Percentiles rank a stretch among this genome's conserved stretches.
Conservation (phyloP, 305 asterid genomes). For the Fraxinus xanthoxyloides region DNA sequence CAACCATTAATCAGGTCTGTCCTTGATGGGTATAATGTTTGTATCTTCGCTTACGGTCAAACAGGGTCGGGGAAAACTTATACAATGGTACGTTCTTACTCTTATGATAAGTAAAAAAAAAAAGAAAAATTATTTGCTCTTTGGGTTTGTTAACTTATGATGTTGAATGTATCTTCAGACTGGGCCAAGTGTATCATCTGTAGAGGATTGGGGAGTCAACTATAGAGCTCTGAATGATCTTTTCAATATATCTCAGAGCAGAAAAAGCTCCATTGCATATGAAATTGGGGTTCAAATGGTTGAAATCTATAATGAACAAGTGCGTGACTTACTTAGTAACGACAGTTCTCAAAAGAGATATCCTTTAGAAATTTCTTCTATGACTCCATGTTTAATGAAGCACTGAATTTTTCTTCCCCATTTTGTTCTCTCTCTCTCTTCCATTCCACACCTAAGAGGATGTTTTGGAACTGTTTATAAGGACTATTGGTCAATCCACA, state of each 20-base stretch:
- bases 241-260: constrained; percentile 68
- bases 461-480: background rate
- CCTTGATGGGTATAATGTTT: constrained; percentile 91
- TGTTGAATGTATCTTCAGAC: constrained; percentile 40
- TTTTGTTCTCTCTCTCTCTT: background rate
- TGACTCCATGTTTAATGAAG: constrained; percentile 13
- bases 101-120: constrained; percentile 1
- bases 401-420: constrained; percentile 5
- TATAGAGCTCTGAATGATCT: constrained; percentile 94
- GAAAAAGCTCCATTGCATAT: constrained; percentile 67
- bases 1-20: constrained; percentile 93
- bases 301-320: constrained; percentile 93
- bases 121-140: background rate
- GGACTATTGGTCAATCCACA: background rate
- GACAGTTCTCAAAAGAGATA: constrained; percentile 74
- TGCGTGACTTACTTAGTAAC: constrained; percentile 77
- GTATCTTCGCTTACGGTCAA: constrained; percentile 98
- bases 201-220: constrained; percentile 87
- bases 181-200: constrained; percentile 73
- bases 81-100: constrained; percentile 64
- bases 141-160: constrained; percentile 16
- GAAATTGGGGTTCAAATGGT: constrained; percentile 97
- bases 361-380: constrained; percentile 46
- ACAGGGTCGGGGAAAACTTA: constrained; percentile 96
- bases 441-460: background rate